These are phyloP conservation scores for Alternaria sp. DNA, from an alignment of 2,329 filamentous ascomycete species.

Conservation along the genomic window DNA sequence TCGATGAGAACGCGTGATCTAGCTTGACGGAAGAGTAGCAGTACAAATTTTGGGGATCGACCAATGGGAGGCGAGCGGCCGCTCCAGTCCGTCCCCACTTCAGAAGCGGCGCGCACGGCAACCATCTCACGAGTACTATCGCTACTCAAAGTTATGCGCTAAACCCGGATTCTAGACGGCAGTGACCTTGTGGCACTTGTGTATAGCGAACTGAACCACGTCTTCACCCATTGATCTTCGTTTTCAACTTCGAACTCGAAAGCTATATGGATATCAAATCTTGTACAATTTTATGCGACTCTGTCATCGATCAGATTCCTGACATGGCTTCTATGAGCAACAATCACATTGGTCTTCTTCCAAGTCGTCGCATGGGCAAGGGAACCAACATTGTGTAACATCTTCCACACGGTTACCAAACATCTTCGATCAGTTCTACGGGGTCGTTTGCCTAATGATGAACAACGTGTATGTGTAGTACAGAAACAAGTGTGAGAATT, in stretches of 20 bases:
- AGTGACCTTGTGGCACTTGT: fast-evolving
- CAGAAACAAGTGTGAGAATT: not conserved
- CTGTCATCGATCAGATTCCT: no score
- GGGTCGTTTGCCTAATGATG: not conserved
- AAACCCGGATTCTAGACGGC: not conserved
- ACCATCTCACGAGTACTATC: no score
- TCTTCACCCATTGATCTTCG: not conserved
- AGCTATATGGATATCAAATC: not conserved
- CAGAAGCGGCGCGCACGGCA: no score
- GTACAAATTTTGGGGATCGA: no score
- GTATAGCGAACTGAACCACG: not conserved
- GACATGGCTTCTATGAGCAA: not conserved
- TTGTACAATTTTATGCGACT: not conserved
- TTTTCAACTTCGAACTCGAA: not conserved
- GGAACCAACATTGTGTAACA: slow-evolving; percentile 6
- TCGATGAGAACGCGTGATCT: no score
- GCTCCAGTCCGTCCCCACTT: no score
- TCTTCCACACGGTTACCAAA: not conserved
- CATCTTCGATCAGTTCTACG: not conserved
- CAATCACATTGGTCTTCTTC: slow-evolving; percentile 16
- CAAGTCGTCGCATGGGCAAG: slow-evolving; percentile 14
- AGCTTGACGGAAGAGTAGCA: no score
- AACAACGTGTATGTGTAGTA: not conserved
- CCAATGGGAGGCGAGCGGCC: no score
- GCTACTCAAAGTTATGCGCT: not conserved